Percentiles rank a stretch among this genome's conserved stretches.
Conservation (phyloP, 257 asterid species). For the Craterostigma plantagineum region DNA sequence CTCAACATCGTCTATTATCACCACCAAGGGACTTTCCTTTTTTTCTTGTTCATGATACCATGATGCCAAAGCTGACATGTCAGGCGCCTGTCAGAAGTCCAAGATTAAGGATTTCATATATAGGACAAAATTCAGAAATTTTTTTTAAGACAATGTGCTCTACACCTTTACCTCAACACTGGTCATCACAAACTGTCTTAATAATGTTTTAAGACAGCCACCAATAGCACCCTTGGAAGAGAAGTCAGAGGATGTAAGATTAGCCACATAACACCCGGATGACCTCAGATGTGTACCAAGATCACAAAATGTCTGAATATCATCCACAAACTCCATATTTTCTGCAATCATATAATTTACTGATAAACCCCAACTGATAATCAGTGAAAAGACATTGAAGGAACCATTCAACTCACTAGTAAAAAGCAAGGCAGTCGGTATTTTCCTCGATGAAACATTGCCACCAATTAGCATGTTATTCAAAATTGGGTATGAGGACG, state of each 20-base stretch:
- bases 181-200: conserved; percentile 44
- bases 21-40: conserved; percentile 46
- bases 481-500: conserved; percentile 38
- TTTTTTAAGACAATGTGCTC: conserved; percentile 1
- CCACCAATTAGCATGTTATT: conserved; percentile 14
- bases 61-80: conserved; percentile 64
- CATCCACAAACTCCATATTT: conserved; percentile 81
- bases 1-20: conserved; percentile 70
- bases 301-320: conserved; percentile 50
- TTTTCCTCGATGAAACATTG: conserved; percentile 28
- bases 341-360: conserved; percentile 19
- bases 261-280: conserved; percentile 60
- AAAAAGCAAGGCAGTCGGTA: conserved; percentile 57
- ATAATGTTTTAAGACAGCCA: conserved; percentile 58
- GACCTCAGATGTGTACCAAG: conserved; percentile 55
- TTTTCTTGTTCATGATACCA: conserved; percentile 64
- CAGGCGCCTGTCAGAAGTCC: conserved; percentile 46
- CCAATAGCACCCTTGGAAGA: conserved; percentile 62
- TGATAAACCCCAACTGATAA: not conserved
- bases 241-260: conserved; percentile 63
- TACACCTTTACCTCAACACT: conserved; percentile 44
- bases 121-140: conserved; percentile 5
- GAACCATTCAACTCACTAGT: conserved; percentile 41
- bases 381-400: conserved; percentile 1
- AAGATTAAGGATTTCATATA: conserved; percentile 8